Evolutionary conservation across 2,329 filamentous ascomycete genomes (phyloP).

Genomic region (Beauveria varroae): DNA sequence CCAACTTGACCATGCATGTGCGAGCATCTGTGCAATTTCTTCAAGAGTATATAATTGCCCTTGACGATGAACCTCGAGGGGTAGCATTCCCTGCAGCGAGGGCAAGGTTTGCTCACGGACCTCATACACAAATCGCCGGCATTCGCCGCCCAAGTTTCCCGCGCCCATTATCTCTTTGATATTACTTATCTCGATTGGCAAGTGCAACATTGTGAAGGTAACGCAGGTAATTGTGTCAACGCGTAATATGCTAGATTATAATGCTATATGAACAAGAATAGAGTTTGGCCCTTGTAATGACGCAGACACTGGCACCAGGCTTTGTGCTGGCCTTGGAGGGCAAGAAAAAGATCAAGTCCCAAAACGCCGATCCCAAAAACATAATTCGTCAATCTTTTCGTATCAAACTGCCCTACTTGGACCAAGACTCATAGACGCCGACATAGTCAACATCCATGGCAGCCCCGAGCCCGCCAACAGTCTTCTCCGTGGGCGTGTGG

Average conservation of each 20-base stretch:
- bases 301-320: background rate
- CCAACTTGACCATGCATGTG: no score
- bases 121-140: no score
- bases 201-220: background rate
- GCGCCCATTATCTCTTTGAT: background rate
- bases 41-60: no score
- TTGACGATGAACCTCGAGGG: no score
- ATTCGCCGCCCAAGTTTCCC: no score
- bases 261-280: background rate
- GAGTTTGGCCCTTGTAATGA: background rate
- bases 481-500: constrained; percentile 26
- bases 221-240: no score
- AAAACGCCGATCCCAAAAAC: background rate
- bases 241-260: background rate
- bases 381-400: background rate
- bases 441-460: constrained; percentile 34
- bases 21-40: no score
- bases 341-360: background rate
- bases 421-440: constrained; percentile 21
- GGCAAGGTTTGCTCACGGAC: no score
- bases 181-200: background rate
- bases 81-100: no score
- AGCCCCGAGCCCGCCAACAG: constrained; percentile 24
- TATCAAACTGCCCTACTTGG: background rate
- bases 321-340: background rate